Evolutionary conservation across 495 filamentous ascomycete genomes (phyloP), one percentile per base, ranked within the genome.

Genomic region (Aspergillus nidulans): DNA sequence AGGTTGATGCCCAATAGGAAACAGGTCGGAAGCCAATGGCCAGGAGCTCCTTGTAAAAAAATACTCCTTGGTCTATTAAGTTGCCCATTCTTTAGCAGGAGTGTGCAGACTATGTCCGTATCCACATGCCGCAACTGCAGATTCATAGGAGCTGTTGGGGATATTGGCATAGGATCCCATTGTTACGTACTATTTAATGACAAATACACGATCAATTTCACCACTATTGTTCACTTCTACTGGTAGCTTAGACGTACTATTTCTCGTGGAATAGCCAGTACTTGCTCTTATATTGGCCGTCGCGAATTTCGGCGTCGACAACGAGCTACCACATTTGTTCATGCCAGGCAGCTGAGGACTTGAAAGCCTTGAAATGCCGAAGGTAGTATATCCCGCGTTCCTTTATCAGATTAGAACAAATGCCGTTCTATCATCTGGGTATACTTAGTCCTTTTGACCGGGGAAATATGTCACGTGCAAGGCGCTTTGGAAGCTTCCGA

Each of bases 1-100:
- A 92, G 83, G 86, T 90, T 52, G 92, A 97, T 69, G 70, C 59
- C 68, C 64, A 81, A 62, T 77, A 75, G 65, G 68, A 74, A 75
- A 71, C 59, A 70, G 67, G 64, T 62, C 65, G 50, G 67, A 61
- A 56, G 51, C 55, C 60, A 52, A 60, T 61, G 59, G 52, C 58
- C 41, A 73, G 63, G 57, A 76, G 70, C 67, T 59, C 66, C 61
- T 65, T 73, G 28, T 76, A 60, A 75, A 53, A n/a, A 28, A 23
- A 44, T 41, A 50, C 50, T 57, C 56, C 36, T 41, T 55, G 45
- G 24, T 59, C 48, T 26, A 32, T 21, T 48, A 44, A 49, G 53
- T 49, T 50, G 48, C 43, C 32, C 23, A 23, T 28, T 32, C 20
- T 28, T 41, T 32, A 28, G 26, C 36, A 32, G 55, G 48, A 24